Percentiles rank a stretch among this genome's conserved stretches.
Conservation (phyloP, 768 basidiomycete genomes). For the Mycena kentingensis region DNA sequence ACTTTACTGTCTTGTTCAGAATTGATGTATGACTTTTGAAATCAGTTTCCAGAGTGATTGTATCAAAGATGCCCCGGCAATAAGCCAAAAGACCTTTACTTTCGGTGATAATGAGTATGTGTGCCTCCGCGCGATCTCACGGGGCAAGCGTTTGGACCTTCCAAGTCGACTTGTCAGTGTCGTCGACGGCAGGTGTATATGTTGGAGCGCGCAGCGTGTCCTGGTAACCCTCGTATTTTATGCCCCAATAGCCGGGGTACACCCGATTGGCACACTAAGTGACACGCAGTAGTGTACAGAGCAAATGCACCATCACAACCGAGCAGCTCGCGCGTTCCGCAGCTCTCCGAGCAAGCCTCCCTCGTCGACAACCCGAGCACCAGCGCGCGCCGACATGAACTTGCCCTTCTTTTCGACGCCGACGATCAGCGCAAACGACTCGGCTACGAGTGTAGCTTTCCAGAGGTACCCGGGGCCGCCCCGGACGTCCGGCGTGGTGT, state of each 20-base stretch:
- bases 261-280: conserved; percentile 3
- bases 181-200: conserved; percentile 16
- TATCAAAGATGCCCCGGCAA: too few relatives aligned
- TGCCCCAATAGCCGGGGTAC: conserved; percentile 28
- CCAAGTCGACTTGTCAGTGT: conserved; percentile 25
- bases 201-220: conserved; percentile 21
- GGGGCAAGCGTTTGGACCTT: conserved; percentile 13
- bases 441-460: conserved; percentile 1
- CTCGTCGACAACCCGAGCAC: conserved; percentile 14
- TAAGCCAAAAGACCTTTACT: too few relatives aligned
- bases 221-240: conserved; percentile 24
- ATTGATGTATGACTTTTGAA: too few relatives aligned
- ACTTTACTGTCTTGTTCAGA: too few relatives aligned
- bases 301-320: conserved; percentile 6
- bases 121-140: too few relatives aligned
- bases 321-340: conserved; percentile 17
- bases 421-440: conserved; percentile 2
- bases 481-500: too few relatives aligned
- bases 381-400: conserved; percentile 19
- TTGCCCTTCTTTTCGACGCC: neutral
- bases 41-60: too few relatives aligned
- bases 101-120: too few relatives aligned
- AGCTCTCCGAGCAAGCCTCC: conserved; percentile 19
- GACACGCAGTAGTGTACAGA: neutral
- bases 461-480: too few relatives aligned